Conservation (phyloP, 441 rosid species). For the Jatropha podagrica region DNA sequence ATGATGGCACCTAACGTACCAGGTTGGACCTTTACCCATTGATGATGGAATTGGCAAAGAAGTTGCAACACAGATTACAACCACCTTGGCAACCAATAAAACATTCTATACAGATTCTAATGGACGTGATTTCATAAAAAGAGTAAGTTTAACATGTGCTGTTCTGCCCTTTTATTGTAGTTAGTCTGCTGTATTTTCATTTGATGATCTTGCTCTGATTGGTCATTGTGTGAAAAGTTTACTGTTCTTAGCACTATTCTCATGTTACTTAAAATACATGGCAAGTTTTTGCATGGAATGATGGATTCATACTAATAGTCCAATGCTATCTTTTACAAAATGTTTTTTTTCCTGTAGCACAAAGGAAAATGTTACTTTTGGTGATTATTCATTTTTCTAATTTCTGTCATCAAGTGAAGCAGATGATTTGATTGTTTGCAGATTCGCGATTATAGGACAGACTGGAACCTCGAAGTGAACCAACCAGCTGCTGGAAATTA, state of each 20-base stretch:
- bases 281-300: constrained; percentile 5
- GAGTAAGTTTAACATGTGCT: constrained; percentile 50
- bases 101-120: constrained; percentile 97
- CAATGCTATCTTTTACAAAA: background rate
- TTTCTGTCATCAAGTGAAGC: constrained; percentile 20
- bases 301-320: background rate
- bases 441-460: constrained; percentile 92
- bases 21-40: constrained; percentile 92
- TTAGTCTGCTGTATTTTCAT: background rate
- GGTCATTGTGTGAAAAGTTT: constrained; percentile 14
- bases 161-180: background rate
- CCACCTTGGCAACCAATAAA: constrained; percentile 60
- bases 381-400: constrained; percentile 9
- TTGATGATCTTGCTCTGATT: constrained; percentile 2
- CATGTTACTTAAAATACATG: constrained; percentile 6
- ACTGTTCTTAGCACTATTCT: constrained; percentile 2
- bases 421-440: constrained; percentile 32
- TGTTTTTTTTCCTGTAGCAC: constrained; percentile 11
- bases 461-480: constrained; percentile 94
- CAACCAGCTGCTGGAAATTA: constrained; percentile 97
- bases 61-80: constrained; percentile 75
- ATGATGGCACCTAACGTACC: constrained; percentile 24
- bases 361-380: constrained; percentile 12
- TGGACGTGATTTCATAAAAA: constrained; percentile 94
- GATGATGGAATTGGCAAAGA: constrained; percentile 91